Evolutionary conservation across 768 basidiomycete species (phyloP).

Genomic region (Dictyophora rubrovolvata): DNA sequence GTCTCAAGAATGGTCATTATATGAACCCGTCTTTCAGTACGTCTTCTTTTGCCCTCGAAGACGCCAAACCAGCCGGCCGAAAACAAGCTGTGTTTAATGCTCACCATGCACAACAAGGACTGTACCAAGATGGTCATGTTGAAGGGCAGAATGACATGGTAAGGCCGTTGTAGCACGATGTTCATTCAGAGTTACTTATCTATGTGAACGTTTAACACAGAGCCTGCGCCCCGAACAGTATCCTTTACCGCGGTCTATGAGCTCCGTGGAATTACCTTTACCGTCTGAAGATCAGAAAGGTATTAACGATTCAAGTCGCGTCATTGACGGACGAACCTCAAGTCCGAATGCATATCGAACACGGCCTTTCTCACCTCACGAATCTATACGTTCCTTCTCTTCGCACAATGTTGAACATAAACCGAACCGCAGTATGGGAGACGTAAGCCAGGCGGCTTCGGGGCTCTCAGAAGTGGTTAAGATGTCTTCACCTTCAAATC

Average conservation of each 20-base stretch:
- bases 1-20: neutral
- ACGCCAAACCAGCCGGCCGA: neutral
- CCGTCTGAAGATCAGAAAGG: neutral
- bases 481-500: neutral
- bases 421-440: neutral
- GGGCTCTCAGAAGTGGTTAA: neutral
- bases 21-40: neutral
- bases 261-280: neutral
- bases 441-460: neutral
- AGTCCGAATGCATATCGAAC: neutral
- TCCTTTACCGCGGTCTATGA: neutral
- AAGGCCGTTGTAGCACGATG: too few relatives aligned
- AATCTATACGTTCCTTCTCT: neutral
- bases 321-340: neutral
- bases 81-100: neutral
- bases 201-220: neutral
- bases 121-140: too few relatives aligned
- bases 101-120: too few relatives aligned
- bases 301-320: neutral
- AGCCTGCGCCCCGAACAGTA: neutral
- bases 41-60: neutral
- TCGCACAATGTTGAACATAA: neutral
- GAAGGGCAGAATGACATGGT: too few relatives aligned
- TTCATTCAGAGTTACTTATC: too few relatives aligned
- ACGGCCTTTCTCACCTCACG: neutral